Conservation (phyloP, 31 red algal species). For the Odonthalia washingtoniensis region DNA sequence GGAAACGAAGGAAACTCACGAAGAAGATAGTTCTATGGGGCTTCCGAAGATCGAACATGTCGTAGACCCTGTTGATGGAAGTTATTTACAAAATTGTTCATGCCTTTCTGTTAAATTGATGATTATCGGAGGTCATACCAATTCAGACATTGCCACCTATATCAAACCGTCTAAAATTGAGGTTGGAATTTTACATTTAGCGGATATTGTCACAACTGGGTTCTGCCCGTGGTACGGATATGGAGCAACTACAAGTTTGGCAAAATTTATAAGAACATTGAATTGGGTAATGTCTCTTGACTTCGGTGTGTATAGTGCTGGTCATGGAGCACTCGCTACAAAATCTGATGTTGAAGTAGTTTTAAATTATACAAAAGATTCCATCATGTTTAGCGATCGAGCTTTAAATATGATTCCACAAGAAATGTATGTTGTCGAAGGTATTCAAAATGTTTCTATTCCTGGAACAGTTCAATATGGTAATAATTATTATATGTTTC, state of each 20-base stretch:
- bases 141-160: conserved; percentile 17
- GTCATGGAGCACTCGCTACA: conserved; percentile 17
- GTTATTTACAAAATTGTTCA: background rate
- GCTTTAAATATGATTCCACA: conserved; percentile 26
- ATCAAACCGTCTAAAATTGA: conserved; percentile 21
- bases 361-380: conserved; percentile 35
- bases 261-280: conserved; percentile 13
- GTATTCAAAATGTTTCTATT: conserved; percentile 27
- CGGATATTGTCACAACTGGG: conserved; percentile 31
- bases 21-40: too few species aligned
- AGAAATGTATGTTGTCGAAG: conserved; percentile 2
- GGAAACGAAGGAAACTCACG: too few species aligned
- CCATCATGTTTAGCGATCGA: conserved; percentile 22
- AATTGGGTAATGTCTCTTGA: conserved; percentile 5
- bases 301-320: conserved; percentile 21
- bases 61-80: background rate
- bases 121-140: conserved; percentile 30
- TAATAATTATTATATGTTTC: conserved; percentile 45
- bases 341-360: conserved; percentile 16
- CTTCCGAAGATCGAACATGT: too few species aligned
- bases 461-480: conserved; percentile 7
- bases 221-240: conserved; percentile 12
- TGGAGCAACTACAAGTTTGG: conserved; percentile 26
- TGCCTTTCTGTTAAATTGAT: conserved; percentile 9
- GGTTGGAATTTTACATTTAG: conserved; percentile 15